These are phyloP conservation scores for Pichia cabralensis DNA, from an alignment of 805 yeast genomes.

Conservation along the genomic window DNA sequence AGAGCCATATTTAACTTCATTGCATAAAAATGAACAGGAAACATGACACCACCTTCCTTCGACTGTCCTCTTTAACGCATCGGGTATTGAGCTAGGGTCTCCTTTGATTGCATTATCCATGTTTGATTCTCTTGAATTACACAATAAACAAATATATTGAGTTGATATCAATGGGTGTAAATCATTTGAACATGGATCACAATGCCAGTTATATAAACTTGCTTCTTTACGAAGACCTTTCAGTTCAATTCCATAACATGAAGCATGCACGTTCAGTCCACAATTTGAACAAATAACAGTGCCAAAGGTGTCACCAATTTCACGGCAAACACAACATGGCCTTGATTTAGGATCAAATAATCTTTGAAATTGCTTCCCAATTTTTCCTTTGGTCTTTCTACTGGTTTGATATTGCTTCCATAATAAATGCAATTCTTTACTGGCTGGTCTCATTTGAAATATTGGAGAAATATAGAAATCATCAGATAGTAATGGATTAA, in stretches of 20 bases:
- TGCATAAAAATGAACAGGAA: conserved; percentile 52
- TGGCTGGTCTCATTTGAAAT: conserved; percentile 15
- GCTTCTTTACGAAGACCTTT: conserved; percentile 6
- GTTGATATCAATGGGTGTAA: conserved; percentile 49
- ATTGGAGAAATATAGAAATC: conserved; percentile 10
- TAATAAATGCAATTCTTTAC: conserved; percentile 13
- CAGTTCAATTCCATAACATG: conserved; percentile 51
- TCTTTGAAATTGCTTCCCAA: conserved; percentile 8
- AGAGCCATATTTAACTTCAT: conserved; percentile 35
- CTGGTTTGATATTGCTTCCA: conserved; percentile 15
- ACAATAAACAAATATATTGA: conserved; percentile 55
- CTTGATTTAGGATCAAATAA: conserved; percentile 21
- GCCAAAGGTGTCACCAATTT: conserved; percentile 23
- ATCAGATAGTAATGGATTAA: conserved; percentile 14
- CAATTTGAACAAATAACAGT: conserved; percentile 53
- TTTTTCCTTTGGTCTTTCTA: conserved; percentile 9
- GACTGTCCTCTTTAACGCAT: conserved; percentile 58
- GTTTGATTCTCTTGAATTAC: conserved; percentile 44
- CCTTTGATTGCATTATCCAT: conserved; percentile 37
- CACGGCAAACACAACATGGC: conserved; percentile 52
- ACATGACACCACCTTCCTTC: conserved; percentile 74
- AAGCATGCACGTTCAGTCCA: conserved; percentile 57
- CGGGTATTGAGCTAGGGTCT: conserved; percentile 35
- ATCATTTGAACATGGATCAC: conserved; percentile 72
- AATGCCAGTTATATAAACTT: conserved; percentile 48